Base-by-base conservation (phyloP, 495 filamentous ascomycete species). In the Melanomma pulvis-pyrius region DNA sequence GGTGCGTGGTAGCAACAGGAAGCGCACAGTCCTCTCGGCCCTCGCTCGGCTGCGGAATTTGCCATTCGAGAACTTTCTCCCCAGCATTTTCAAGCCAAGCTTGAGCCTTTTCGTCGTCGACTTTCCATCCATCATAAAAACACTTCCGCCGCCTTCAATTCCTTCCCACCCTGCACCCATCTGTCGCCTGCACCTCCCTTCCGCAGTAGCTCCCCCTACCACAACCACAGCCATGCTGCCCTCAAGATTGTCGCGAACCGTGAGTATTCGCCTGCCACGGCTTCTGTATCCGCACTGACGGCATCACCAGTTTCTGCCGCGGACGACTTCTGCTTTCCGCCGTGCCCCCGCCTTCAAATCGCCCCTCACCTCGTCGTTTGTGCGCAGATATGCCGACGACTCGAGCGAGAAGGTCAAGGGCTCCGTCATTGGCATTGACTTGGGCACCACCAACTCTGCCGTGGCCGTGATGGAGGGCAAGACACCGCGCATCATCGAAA, bases 381-480 rank as follows among this genome's bases (percentile, higher is more conserved):
- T 84, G 79, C 78, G 90, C 81, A 92, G 87, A 81, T 90, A 96
- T 56, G 92, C 92, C 59, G 89, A 90, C 69, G 87, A 84, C 73
- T 89, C 65, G 0, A 71, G 93, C 75, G 87, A 87, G 76, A 92
- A 92, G 82, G 90, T 98, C 59, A 92, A 94, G 83, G 96, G 96
- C 74, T 81, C 88, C 77, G 94, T 98, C 77, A 97, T 98, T 71
- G 94, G 94, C 85, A 97, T 98, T 79, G 94, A 98, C 86, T 83
- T 98, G 74, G 94, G 94, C 73, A 98, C 94, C 76, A 98, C 94
- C 70, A 98, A 98, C 86, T 98, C 94, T 34, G 94, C 94, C 51
- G 94, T 98, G 59, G 93, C 92, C 72, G 82, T 98, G 56, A 97
- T 98, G 92, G 94, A 98, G 84, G 94, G 94, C 76, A 96, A 94